These are phyloP conservation scores for Fusarium xyrophilum DNA, from an alignment of 2,329 filamentous ascomycete species.

Conservation along the genomic window DNA sequence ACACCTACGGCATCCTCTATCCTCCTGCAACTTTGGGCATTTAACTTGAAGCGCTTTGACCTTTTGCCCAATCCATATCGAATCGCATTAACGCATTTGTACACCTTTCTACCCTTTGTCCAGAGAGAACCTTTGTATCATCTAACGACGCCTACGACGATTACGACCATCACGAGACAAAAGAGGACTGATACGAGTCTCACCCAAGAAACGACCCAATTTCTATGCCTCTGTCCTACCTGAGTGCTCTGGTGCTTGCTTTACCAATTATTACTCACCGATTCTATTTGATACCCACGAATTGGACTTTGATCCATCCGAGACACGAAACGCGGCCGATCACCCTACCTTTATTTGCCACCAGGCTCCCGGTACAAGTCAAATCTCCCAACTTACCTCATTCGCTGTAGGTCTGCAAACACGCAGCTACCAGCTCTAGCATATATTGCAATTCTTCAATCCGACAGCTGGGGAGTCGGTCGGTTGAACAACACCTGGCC, in stretches of 20 bases:
- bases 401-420: constrained; percentile 8
- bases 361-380: background rate
- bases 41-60: constrained; percentile 3
- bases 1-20: background rate
- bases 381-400: background rate
- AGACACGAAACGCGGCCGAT: constrained; percentile 25
- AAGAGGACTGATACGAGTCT: constrained; percentile 24
- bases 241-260: constrained; percentile 7
- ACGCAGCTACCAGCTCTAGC: constrained; percentile 1
- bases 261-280: constrained; percentile 3
- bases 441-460: constrained; percentile 10
- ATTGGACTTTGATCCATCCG: constrained; percentile 8
- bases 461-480: constrained; percentile 42
- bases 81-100: background rate
- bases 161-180: constrained; percentile 35
- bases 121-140: constrained; percentile 1
- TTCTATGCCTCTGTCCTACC: background rate
- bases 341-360: constrained; percentile 29
- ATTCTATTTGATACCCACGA: constrained; percentile 21
- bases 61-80: background rate
- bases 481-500: constrained; percentile 45
- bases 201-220: background rate
- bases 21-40: background rate
- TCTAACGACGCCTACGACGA: constrained; percentile 35
- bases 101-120: background rate